Evolutionary conservation across 148 eudicot genomes (phyloP).

Genomic region (Polygonum maritimum): DNA sequence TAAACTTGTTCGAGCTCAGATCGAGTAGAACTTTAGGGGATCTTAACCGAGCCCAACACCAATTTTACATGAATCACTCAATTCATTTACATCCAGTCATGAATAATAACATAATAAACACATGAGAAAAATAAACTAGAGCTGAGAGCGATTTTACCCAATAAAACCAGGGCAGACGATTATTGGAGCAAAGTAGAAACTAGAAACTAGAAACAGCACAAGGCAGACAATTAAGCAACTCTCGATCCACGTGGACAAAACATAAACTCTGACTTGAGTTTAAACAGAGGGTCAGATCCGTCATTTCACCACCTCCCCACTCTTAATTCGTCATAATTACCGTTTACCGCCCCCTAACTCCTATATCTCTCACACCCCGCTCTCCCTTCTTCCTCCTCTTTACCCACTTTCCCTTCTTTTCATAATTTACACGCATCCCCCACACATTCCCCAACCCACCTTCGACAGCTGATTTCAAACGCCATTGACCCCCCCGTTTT

Average conservation of each 20-base stretch:
- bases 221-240: background rate
- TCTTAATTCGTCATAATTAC: constrained; percentile 1
- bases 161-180: too few species aligned
- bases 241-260: background rate
- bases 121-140: too few species aligned
- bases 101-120: too few species aligned
- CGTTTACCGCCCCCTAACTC: constrained; percentile 1
- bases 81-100: too few species aligned
- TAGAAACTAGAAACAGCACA: background rate
- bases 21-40: too few species aligned
- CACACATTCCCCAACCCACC: background rate
- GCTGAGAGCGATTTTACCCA: too few species aligned
- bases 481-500: background rate
- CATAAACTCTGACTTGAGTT: background rate
- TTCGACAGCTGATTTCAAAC: constrained; percentile 6
- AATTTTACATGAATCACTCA: too few species aligned
- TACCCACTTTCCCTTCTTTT: constrained; percentile 7
- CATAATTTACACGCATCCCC: background rate
- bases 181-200: too few species aligned
- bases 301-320: background rate
- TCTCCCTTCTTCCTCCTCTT: background rate
- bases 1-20: too few species aligned
- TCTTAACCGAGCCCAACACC: too few species aligned
- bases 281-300: constrained; percentile 11
- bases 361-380: background rate